These are phyloP conservation scores for Saccharomycopsis crataegensis DNA, from an alignment of 1,139 yeast species.

Conservation along the genomic window DNA sequence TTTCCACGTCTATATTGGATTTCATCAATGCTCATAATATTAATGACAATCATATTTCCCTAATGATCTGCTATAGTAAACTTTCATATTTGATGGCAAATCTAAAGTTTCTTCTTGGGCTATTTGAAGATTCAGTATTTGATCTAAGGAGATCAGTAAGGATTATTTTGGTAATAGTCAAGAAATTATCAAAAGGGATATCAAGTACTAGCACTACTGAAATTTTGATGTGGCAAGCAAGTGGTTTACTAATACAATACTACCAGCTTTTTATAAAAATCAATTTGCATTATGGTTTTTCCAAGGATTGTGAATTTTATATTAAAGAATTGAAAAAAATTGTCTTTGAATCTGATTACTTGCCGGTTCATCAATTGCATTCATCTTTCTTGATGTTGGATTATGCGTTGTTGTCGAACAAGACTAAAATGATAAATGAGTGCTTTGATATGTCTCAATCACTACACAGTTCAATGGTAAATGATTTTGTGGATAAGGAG, in stretches of 20 bases:
- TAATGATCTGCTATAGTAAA: constrained; percentile 8
- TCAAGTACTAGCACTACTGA: neutral
- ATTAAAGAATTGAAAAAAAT: constrained; percentile 16
- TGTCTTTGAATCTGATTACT: constrained; percentile 1
- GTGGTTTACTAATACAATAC: neutral
- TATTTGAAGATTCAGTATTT: neutral
- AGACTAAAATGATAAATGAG: neutral
- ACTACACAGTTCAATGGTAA: neutral
- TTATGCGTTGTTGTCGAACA: constrained; percentile 1
- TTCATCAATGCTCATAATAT: neutral
- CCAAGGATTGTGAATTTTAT: constrained; percentile 18
- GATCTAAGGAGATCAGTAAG: constrained; percentile 15
- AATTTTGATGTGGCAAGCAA: neutral
- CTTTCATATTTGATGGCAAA: constrained; percentile 2
- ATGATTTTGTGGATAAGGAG: constrained; percentile 2
- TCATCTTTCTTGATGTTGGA: neutral
- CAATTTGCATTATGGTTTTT: constrained; percentile 15
- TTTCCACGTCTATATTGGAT: constrained; percentile 2
- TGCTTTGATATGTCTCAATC: neutral
- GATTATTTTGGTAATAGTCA: constrained; percentile 3
- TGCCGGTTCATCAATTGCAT: constrained; percentile 5
- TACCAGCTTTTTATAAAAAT: constrained; percentile 10
- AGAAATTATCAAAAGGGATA: neutral
- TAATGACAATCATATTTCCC: neutral
- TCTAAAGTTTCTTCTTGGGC: constrained; percentile 4